Percentiles rank a stretch among this genome's conserved stretches.
Evolutionary conservation across 345 rosid genomes (phyloP).

Genomic region (Eucalyptus regnans): DNA sequence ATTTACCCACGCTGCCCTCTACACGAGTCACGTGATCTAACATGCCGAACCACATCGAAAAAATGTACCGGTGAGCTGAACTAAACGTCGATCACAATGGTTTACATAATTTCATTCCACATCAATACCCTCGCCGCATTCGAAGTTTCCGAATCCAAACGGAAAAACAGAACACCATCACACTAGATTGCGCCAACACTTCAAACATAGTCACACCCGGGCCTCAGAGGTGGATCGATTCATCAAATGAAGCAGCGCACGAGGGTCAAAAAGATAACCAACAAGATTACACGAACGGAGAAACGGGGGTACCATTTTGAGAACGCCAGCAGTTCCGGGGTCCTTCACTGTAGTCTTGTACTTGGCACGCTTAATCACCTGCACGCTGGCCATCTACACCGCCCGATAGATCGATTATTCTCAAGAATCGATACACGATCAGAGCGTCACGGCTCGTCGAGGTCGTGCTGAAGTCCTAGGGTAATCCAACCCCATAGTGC

Average conservation of each 20-base stretch:
- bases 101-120: neutral
- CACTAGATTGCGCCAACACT: neutral
- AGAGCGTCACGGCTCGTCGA: neutral
- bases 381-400: constrained; percentile 34
- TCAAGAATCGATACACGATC: neutral
- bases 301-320: constrained; percentile 34
- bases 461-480: neutral
- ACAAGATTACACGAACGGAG: neutral
- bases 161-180: neutral
- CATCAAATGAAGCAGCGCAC: neutral
- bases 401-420: neutral
- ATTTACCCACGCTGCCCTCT: neutral
- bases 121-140: neutral
- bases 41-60: neutral
- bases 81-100: neutral
- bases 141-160: neutral
- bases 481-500: neutral
- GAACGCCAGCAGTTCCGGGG: constrained; percentile 69
- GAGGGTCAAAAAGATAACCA: neutral
- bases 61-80: neutral
- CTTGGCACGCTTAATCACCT: constrained; percentile 53
- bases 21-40: neutral
- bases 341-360: constrained; percentile 74
- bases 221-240: neutral
- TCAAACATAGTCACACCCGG: neutral